These are phyloP conservation scores for Mycena chlorophos DNA, from an alignment of 768 basidiomycete genomes.

Conservation along the genomic window DNA sequence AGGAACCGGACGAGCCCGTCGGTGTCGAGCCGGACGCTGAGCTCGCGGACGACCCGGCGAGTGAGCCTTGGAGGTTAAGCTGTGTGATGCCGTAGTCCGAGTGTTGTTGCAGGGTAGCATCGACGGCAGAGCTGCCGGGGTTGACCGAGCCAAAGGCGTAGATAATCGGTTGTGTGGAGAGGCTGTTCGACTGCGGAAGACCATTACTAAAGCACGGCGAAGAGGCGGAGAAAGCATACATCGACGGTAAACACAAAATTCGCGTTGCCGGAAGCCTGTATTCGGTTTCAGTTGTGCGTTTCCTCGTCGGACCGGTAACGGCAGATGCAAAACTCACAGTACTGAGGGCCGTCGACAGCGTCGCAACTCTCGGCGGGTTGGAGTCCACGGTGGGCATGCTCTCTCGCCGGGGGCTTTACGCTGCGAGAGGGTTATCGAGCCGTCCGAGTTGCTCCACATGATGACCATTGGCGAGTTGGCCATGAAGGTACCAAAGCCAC, in stretches of 20 bases:
- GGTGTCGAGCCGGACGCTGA: not conserved
- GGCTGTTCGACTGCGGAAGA: conserved; percentile 40
- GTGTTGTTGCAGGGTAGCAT: conserved; percentile 53
- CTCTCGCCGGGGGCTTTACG: conserved; percentile 50
- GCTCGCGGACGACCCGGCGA: conserved; percentile 4
- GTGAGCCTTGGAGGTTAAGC: conserved; percentile 51
- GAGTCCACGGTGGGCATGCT: conserved; percentile 57
- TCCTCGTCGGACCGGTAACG: conserved; percentile 5
- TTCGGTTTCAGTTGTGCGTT: conserved; percentile 15
- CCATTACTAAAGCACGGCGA: not conserved
- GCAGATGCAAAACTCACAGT: conserved; percentile 33
- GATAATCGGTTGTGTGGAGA: conserved; percentile 48
- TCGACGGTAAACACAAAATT: conserved; percentile 53
- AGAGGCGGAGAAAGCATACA: conserved; percentile 31
- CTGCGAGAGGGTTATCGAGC: conserved; percentile 65
- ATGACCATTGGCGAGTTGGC: conserved; percentile 66
- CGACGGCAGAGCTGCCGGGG: conserved; percentile 45
- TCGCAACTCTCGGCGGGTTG: conserved; percentile 54
- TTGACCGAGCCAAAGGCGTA: conserved; percentile 56
- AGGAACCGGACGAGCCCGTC: conserved; percentile 21
- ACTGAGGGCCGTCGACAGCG: conserved; percentile 35
- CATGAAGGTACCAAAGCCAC: conserved; percentile 63
- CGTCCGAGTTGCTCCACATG: conserved; percentile 67
- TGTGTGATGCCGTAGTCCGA: conserved; percentile 38
- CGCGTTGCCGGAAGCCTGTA: conserved; percentile 46